phyloP scores from a whole-genome alignment of 257 asterid genomes.

The Paraleonurus japonicus region DNA sequence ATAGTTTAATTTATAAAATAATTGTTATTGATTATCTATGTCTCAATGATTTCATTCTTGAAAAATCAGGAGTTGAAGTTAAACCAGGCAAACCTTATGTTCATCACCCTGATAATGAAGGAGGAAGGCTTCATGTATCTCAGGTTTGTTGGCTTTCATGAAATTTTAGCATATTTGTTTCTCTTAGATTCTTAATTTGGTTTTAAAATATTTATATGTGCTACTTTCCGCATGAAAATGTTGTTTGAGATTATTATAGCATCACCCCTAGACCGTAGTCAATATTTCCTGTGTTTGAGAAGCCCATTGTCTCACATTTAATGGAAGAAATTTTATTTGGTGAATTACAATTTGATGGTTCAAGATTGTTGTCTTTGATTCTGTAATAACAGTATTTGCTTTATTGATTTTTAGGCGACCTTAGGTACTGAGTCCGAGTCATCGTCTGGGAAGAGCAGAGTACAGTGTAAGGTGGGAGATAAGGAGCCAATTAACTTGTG shows the following conservation, averaged over 20 bases:
- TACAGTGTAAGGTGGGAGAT: constrained; percentile 83
- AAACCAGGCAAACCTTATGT: constrained; percentile 63
- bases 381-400: constrained; percentile 1
- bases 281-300: not conserved
- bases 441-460: constrained; percentile 57
- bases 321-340: not conserved
- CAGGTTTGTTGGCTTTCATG: constrained; percentile 49
- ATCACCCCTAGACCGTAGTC: not conserved
- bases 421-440: constrained; percentile 52
- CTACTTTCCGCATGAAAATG: not conserved
- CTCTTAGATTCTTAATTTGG: not conserved
- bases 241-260: not conserved
- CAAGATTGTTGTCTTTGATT: constrained; percentile 13
- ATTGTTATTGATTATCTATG: not conserved
- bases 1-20: not conserved
- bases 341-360: not conserved
- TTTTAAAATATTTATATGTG: not conserved
- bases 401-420: constrained; percentile 61
- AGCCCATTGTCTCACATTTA: not conserved
- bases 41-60: not conserved
- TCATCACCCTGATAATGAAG: constrained; percentile 40
- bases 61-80: constrained; percentile 67
- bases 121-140: constrained; percentile 79
- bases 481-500: constrained; percentile 73
- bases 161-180: not conserved